Evolutionary conservation across 1,284 basidiomycete species (phyloP).

Genomic region (Ceratobasidium sp.): DNA sequence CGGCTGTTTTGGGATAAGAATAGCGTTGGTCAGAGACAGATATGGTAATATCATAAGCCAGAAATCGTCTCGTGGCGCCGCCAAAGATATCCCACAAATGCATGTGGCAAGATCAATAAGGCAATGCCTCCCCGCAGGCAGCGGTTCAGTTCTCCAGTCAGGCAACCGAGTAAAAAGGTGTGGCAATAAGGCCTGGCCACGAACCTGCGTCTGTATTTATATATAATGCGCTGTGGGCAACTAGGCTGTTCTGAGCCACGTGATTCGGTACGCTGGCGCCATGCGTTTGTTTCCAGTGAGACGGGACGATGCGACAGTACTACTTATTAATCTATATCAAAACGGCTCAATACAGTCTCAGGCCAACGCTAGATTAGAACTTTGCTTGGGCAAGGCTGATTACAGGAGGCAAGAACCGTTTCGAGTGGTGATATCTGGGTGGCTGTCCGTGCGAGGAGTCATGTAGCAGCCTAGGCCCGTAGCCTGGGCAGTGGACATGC

Average conservation of each 20-base stretch:
- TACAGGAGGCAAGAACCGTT: no score
- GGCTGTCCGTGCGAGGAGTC: no score
- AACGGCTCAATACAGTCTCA: not conserved
- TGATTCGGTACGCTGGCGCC: not conserved
- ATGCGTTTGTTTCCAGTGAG: not conserved
- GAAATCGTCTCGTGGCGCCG: slow-evolving; percentile 19
- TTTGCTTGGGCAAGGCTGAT: no score
- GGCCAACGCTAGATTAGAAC: slow-evolving; percentile 4
- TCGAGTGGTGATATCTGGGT: no score
- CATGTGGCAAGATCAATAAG: not conserved
- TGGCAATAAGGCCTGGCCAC: slow-evolving; percentile 8
- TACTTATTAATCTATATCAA: not conserved
- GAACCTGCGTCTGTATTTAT: not conserved
- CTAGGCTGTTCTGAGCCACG: not conserved
- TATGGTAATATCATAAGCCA: slow-evolving; percentile 14
- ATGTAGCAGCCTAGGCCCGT: no score
- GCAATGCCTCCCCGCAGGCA: not conserved
- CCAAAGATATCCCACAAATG: slow-evolving; percentile 1
- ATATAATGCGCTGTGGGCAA: not conserved
- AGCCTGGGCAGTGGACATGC: no score
- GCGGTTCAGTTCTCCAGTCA: not conserved
- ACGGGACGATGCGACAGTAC: slow-evolving; percentile 1
- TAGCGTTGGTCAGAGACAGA: slow-evolving; percentile 27
- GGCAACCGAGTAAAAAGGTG: not conserved
- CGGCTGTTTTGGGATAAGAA: no score